A percentile compares a stretch with the other conserved stretches of the same genome.
Conservation (phyloP, 1,139 yeast species). For the Hemisphaericaspora subhashii region DNA sequence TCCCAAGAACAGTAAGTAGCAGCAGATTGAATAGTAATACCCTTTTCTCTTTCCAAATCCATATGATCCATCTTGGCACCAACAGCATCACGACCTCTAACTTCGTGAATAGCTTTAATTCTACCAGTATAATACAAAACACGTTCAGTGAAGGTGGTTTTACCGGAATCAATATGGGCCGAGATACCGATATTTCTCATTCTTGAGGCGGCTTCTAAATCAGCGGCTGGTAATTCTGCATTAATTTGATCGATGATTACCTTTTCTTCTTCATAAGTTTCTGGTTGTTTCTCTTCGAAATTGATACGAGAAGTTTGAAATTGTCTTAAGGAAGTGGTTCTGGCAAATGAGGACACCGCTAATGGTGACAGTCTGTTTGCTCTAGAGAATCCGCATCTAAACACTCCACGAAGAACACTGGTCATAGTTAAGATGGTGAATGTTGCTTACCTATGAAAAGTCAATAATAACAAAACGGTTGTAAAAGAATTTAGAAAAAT, state of each 20-base stretch:
- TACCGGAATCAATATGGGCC: constrained; percentile 84
- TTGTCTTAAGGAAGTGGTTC: neutral
- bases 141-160: constrained; percentile 94
- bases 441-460: neutral
- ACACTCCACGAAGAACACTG: constrained; percentile 16
- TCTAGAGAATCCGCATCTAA: constrained; percentile 6
- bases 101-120: constrained; percentile 97
- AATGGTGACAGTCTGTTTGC: neutral
- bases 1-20: constrained; percentile 98
- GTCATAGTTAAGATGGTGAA: constrained; percentile 9
- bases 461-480: neutral
- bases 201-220: constrained; percentile 50
- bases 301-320: neutral
- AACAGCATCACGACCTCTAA: constrained; percentile 94
- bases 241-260: constrained; percentile 62
- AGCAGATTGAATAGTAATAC: constrained; percentile 97
- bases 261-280: constrained; percentile 71
- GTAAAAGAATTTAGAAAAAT: constrained; percentile 1
- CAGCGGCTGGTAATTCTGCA: constrained; percentile 54
- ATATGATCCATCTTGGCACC: constrained; percentile 97
- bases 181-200: constrained; percentile 96
- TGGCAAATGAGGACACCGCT: neutral
- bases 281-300: constrained; percentile 13
- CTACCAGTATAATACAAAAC: constrained; percentile 95
- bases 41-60: constrained; percentile 94